Evolutionary conservation across 208 protist genomes (phyloP).

Genomic region (Leishmania tarentolae): DNA sequence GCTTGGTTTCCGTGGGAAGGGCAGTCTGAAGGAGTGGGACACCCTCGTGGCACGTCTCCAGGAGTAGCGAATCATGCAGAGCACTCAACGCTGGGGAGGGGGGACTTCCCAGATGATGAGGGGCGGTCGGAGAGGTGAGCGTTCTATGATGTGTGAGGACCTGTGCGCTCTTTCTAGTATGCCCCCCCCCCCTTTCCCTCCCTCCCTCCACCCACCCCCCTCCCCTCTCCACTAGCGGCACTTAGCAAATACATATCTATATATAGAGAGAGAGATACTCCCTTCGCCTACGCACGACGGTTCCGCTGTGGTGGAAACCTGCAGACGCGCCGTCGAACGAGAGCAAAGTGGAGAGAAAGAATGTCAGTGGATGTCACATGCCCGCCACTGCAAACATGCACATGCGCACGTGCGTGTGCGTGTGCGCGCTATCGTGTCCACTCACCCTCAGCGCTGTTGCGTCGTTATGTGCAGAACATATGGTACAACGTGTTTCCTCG

Average conservation of each 20-base stretch:
- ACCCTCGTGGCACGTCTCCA: slow-evolving; percentile 42
- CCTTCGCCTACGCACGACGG: background rate
- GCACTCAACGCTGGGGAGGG: background rate
- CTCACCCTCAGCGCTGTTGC: background rate
- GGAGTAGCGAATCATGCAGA: background rate
- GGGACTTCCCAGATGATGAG: background rate
- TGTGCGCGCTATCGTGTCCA: background rate
- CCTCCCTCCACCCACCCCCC: background rate
- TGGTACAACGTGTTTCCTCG: background rate
- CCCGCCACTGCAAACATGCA: background rate
- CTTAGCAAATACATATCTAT: background rate
- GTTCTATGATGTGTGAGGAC: background rate
- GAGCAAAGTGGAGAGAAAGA: background rate
- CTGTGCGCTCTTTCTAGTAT: background rate
- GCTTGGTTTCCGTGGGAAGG: slow-evolving; percentile 77
- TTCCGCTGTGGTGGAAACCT: background rate
- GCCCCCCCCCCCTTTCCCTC: background rate
- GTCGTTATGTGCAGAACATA: background rate
- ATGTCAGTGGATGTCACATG: background rate
- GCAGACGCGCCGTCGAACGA: background rate
- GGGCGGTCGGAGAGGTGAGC: background rate
- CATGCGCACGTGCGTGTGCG: background rate
- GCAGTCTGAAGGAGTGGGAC: slow-evolving; percentile 64
- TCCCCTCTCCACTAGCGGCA: background rate
- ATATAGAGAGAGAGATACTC: background rate